Evolutionary conservation across 345 rosid species (phyloP).

Genomic region (Adansonia digitata): DNA sequence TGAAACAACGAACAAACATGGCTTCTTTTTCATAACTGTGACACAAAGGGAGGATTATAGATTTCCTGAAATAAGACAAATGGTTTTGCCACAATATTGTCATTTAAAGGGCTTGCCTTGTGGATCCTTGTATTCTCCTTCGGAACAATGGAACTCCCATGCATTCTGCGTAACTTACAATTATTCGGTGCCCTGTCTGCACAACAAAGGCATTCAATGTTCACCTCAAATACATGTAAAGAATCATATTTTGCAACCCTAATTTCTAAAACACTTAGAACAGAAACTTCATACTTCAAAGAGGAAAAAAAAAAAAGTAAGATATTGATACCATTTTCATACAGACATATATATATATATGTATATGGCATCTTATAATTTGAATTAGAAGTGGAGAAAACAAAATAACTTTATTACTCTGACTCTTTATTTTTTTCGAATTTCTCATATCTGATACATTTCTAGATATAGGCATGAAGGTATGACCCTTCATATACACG

Average conservation of each 20-base stretch:
- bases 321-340: neutral
- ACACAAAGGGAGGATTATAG: neutral
- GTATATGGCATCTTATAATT: neutral
- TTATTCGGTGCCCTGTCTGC: conserved; percentile 90
- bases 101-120: conserved; percentile 51
- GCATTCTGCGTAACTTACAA: conserved; percentile 81
- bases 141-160: conserved; percentile 85
- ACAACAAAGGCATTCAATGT: neutral
- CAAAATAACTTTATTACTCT: no score
- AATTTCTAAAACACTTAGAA: neutral
- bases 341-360: neutral
- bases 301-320: neutral
- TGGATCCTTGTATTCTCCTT: conserved; percentile 74
- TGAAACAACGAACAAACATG: neutral
- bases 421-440: no score
- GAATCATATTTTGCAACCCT: neutral
- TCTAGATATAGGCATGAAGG: no score
- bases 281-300: neutral
- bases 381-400: conserved; percentile 59
- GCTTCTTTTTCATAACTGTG: neutral
- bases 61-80: conserved; percentile 10
- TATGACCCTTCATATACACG: no score
- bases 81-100: conserved; percentile 18
- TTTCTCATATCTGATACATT: no score
- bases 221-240: neutral